Base-by-base conservation (phyloP, 768 basidiomycete species). In the Nidula microcarpa region DNA sequence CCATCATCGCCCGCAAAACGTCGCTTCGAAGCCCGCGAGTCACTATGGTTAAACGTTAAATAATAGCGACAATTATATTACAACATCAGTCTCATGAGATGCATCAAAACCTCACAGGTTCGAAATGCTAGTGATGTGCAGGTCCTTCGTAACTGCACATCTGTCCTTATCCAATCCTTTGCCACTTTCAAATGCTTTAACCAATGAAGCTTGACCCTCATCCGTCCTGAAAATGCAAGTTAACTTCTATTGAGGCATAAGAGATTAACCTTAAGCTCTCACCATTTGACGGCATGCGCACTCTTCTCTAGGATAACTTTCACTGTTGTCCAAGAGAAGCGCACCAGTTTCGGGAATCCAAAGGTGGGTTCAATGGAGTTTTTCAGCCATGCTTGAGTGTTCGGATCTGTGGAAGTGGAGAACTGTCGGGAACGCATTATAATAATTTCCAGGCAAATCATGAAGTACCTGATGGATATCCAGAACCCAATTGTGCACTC, bases 271-370 rank as follows among this genome's bases (percentile, higher is more conserved):
- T 4, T 5, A 45, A 16, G 10, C 9, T 47, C 43, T 44, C 2
- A 95, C 96, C 97, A 99, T 72, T 89, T 82, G 9, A 91, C 85
- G 1, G 75, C 61, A 65, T 92, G 87, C 0, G 81, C 96, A 37
- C 83, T 74, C 63, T 90, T 90, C 48, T 96, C 93, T 13, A 99
- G 71, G 2, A 85, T 66, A 1, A 91, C 80, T 64, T 94, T 94
- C 55, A 95, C 85, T 0, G 97, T 97, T 3, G 91, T 85, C 97
- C 97, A 99, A 1, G 91, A 94, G 71, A 98, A 98, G 14, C 97
- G 84, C 3, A 85, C 95, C 37, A 98, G 69, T 14, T 84, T 87
- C 0, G 96, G 96, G 62, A 84, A 96, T 4, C 97, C 97, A 64
- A 99, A 99, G 2, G 92, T 87, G 1, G 87, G 88, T 52, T 98